Evolutionary conservation across 2,329 filamentous ascomycete species (phyloP).

Genomic region (Trichoderma oligosporum): DNA sequence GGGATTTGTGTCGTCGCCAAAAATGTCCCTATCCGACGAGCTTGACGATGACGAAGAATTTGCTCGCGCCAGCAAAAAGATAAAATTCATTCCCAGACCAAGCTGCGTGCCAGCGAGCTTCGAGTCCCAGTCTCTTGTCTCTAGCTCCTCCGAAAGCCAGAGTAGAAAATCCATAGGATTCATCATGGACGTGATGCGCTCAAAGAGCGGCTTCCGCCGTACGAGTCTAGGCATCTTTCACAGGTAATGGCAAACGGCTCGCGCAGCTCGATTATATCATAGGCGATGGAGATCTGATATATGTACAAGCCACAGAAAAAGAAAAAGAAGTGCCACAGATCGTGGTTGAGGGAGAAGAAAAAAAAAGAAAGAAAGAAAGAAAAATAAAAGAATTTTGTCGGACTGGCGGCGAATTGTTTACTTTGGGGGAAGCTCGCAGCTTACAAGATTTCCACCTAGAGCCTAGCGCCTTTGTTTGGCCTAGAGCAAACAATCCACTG

Average conservation of each 20-base stretch:
- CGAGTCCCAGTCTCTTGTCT: constrained; percentile 87
- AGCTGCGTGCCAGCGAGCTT: constrained; percentile 71
- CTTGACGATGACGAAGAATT: constrained; percentile 54
- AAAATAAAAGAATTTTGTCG: background rate
- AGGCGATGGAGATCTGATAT: background rate
- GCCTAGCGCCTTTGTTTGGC: constrained; percentile 2
- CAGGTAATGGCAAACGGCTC: background rate
- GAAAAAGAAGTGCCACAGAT: background rate
- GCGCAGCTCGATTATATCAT: background rate
- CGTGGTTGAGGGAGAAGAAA: background rate
- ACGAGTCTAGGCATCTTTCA: constrained; percentile 66
- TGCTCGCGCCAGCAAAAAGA: constrained; percentile 78
- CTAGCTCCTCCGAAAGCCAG: constrained; percentile 88
- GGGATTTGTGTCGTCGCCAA: constrained; percentile 64
- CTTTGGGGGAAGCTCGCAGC: constrained; percentile 2
- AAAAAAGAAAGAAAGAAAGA: background rate
- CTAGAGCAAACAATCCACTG: background rate
- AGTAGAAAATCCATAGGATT: constrained; percentile 88
- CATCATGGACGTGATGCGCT: constrained; percentile 76
- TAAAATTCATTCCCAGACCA: constrained; percentile 70
- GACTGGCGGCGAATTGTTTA: constrained; percentile 19
- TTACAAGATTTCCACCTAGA: constrained; percentile 5
- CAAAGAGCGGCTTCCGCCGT: constrained; percentile 70
- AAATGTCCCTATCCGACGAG: constrained; percentile 70
- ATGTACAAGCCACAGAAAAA: background rate